Base-by-base conservation (phyloP, 345 rosid species). In the Citrus glauca region DNA sequence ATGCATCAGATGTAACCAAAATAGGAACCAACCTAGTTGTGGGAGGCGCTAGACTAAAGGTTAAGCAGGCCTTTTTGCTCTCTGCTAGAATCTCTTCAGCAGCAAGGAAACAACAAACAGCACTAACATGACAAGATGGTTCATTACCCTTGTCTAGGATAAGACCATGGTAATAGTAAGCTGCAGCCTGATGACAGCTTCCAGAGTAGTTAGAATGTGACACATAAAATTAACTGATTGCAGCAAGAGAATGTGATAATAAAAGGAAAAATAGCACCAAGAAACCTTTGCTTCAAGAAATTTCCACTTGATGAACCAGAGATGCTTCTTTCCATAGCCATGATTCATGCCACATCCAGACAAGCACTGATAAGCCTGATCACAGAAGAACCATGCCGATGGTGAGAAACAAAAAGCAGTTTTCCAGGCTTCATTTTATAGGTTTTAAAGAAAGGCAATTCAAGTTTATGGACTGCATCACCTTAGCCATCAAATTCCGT, bases 141-240 rank as follows among this genome's bases (percentile, higher is more conserved):
- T 95, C 98, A 20, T 45, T 91, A 17, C 98, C 97, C 79, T 93
- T 95, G 82, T 95, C 98, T 2, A 90, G 86, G 77, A 95, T 88
- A 75, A 91, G 86, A 57, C 99, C 99, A 73, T 93, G 98, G 90
- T 88, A 95, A 84, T 93, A 95, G 84, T 92, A 95, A 57, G 99
- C 95, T 7, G 95, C 95, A 2, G 97, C 97, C 99, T 95, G 81
- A 57, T 70, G 37, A 75, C n/a, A 66, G 30, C 27, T 74, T 25
- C 28, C 19, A 57, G 60, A 40, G 74, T 9, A 37, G 62, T 33
- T 4, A 76, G 72, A 62, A 66, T 67, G 62, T 68, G 45, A 27
- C 19, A 13, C 16, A 48, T 25, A 77, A 56, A 73, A 19, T 64
- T 62, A 42, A 69, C 25, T 45, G 42, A 68, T 56, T 59, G 62